Percentiles rank a stretch among this genome's conserved stretches.
phyloP scores from a whole-genome alignment of 768 basidiomycete species.

The Kwoniella pini region DNA sequence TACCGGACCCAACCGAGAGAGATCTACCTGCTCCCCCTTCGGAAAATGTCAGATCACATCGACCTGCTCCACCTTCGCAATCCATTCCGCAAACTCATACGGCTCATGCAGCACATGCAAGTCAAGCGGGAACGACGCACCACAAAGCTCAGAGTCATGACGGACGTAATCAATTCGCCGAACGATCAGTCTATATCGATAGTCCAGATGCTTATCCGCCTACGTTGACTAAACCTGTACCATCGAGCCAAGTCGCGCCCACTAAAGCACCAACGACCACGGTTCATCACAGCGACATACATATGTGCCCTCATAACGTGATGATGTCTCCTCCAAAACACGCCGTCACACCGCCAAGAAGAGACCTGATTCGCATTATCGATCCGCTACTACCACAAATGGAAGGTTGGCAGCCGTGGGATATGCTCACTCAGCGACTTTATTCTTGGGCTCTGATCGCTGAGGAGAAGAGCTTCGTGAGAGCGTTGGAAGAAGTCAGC shows the following conservation, averaged over 20 bases:
- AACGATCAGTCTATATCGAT: conserved; percentile 8
- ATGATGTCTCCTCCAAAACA: conserved; percentile 9
- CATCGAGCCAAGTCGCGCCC: conserved; percentile 7
- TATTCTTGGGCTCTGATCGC: conserved; percentile 54
- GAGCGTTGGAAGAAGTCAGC: conserved; percentile 45
- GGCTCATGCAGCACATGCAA: not conserved
- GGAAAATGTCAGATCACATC: conserved; percentile 26
- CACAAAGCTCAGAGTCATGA: not conserved
- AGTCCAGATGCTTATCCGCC: conserved; percentile 18
- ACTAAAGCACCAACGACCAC: not conserved
- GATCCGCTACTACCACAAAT: conserved; percentile 22
- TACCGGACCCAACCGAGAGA: conserved; percentile 27
- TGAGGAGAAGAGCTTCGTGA: conserved; percentile 46
- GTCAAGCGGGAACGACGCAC: not conserved
- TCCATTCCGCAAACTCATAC: not conserved
- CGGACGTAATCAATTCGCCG: not conserved
- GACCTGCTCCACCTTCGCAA: conserved; percentile 11
- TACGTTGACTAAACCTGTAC: not conserved
- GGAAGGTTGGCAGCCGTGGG: conserved; percentile 41
- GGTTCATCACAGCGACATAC: conserved; percentile 1
- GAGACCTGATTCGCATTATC: conserved; percentile 15
- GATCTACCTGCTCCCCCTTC: conserved; percentile 32
- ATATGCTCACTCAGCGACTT: conserved; percentile 49
- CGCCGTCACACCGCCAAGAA: not conserved
- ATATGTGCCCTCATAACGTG: conserved; percentile 6